Evolutionary conservation across 345 rosid genomes (phyloP), one percentile per base, ranked within the genome.

Genomic region (Melaleuca quinquenervia): DNA sequence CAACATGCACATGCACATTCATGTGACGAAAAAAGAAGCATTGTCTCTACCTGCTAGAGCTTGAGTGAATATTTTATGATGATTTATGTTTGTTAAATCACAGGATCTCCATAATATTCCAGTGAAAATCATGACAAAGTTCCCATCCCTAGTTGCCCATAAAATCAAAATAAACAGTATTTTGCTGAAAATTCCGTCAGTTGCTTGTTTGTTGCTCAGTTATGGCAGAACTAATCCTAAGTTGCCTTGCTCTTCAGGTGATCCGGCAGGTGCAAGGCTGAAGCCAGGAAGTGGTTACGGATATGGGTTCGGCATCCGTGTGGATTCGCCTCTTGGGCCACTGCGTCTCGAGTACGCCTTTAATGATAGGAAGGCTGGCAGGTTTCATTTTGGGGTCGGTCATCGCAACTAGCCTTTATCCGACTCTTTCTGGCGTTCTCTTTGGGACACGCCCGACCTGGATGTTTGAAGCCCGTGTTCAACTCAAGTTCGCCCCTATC

Each of bases 251-350:
- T 53, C 8, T 60, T 74, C 53, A 96, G 97, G 99, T 88, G 97
- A 97, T 93, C 99, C 99, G 51, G 98, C 97, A 0, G 98, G 98
- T 84, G 99, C 99, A 87, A 94, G 98, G 91, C 88, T 93, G 85
- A 94, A 96, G 89, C 99, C 96, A 0, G 99, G 99, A 85, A 97
- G 96, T 87, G 99, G 99, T 80, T 95, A 94, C 51, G 98, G 99
- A 52, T 94, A 93, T 27, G 98, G 98, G 82, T 89, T 94, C 51
- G 99, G 99, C 78, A 90, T 95, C 86, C 93, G 96, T 14, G 98
- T 96, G 85, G 96, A 96, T 84, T 97, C 99, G 0, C 96, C 99
- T 2, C 89, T 96, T 87, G 99, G 99, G 50, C 99, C 98, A 21
- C 74, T 96, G 78, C 93, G 95, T 55, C 98, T 94, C 10, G 96